Evolutionary conservation across 2,329 filamentous ascomycete species (phyloP).

Genomic region (Fusarium sp.): DNA sequence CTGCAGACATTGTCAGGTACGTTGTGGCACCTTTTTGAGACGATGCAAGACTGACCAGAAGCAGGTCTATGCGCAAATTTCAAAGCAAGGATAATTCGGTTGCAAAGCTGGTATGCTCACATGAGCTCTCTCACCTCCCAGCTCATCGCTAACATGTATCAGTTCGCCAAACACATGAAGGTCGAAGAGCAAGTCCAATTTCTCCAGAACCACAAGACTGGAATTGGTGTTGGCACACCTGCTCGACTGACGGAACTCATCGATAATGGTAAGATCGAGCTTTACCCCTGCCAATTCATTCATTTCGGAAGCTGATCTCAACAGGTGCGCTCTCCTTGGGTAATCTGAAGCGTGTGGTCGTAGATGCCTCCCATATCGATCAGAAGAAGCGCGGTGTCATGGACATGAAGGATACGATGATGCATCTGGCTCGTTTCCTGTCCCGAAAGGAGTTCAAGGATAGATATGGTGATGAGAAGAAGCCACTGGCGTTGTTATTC

Average conservation of each 20-base stretch:
- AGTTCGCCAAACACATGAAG: constrained; percentile 98
- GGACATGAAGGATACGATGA: constrained; percentile 93
- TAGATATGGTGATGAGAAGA: constrained; percentile 70
- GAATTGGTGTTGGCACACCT: constrained; percentile 91
- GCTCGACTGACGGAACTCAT: constrained; percentile 83
- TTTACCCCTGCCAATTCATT: background rate
- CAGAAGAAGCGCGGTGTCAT: constrained; percentile 93
- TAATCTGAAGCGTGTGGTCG: constrained; percentile 80
- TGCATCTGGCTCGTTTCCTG: constrained; percentile 81
- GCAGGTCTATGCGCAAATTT: constrained; percentile 77
- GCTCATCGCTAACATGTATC: background rate
- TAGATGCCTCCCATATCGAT: constrained; percentile 94
- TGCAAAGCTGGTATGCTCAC: constrained; percentile 74
- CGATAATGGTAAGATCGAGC: constrained; percentile 72
- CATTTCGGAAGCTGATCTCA: background rate
- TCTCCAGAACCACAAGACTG: constrained; percentile 75
- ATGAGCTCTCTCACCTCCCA: background rate
- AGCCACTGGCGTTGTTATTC: constrained; percentile 71
- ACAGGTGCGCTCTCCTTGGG: constrained; percentile 74
- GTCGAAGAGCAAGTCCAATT: constrained; percentile 84
- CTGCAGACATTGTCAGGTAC: constrained; percentile 83
- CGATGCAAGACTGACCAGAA: constrained; percentile 28
- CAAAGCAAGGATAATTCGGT: constrained; percentile 82
- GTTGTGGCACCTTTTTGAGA: constrained; percentile 7
- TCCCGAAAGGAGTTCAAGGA: constrained; percentile 76